A percentile compares a stretch with the other conserved stretches of the same genome.
Evolutionary conservation across 208 protist genomes (phyloP).

Genomic region (Tritrichomonas foetus): DNA sequence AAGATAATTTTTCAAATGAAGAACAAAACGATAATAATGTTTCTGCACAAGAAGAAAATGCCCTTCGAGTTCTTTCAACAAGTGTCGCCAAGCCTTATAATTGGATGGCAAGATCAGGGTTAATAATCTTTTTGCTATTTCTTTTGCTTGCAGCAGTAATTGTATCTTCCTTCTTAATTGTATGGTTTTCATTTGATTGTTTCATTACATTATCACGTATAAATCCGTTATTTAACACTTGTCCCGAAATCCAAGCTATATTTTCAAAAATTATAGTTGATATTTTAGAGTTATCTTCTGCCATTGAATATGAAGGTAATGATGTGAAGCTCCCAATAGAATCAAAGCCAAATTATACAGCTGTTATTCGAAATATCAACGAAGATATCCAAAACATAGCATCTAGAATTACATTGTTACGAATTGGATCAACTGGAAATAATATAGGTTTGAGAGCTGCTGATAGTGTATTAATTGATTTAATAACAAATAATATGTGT

Average conservation of each 20-base stretch:
- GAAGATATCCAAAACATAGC: too few relatives aligned
- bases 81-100: neutral
- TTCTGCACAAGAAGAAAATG: conserved; percentile 16
- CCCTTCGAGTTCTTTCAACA: neutral
- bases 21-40: neutral
- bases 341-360: too few relatives aligned
- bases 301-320: too few relatives aligned
- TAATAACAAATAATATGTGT: too few relatives aligned
- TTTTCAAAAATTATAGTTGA: neutral
- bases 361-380: too few relatives aligned
- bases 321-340: too few relatives aligned
- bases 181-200: neutral
- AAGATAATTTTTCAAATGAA: neutral
- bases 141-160: neutral
- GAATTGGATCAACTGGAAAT: too few relatives aligned
- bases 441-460: too few relatives aligned
- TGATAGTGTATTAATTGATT: too few relatives aligned
- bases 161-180: neutral
- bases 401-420: too few relatives aligned
- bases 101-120: neutral
- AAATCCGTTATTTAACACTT: neutral
- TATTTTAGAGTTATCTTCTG: too few relatives aligned
- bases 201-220: neutral
- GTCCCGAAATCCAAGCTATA: neutral
- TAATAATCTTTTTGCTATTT: neutral